phyloP scores from a whole-genome alignment of 1,284 basidiomycete species.

The Trichosporon sp. region DNA sequence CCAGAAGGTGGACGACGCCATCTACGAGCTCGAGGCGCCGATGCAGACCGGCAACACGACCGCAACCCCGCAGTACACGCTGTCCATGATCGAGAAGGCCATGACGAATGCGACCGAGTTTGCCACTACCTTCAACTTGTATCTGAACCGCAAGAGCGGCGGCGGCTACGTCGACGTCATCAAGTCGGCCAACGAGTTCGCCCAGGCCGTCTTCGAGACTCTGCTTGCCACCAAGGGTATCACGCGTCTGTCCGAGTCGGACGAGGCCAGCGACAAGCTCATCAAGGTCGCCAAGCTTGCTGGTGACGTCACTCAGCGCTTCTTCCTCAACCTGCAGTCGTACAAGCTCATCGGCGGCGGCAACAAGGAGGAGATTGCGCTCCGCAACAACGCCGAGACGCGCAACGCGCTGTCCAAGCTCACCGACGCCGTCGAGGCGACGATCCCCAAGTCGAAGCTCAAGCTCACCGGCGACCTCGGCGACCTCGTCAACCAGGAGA shows the following conservation, averaged over 20 bases:
- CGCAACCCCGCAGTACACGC: slow-evolving; percentile 94
- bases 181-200: slow-evolving; percentile 93
- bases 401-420: slow-evolving; percentile 75
- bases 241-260: slow-evolving; percentile 82
- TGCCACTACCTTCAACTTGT: slow-evolving; percentile 87
- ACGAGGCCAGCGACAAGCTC: slow-evolving; percentile 87
- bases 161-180: slow-evolving; percentile 93
- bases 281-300: slow-evolving; percentile 76
- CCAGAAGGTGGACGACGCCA: slow-evolving; percentile 92
- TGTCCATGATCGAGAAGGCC: slow-evolving; percentile 98
- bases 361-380: slow-evolving; percentile 79
- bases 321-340: slow-evolving; percentile 94
- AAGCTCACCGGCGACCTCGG: slow-evolving; percentile 87
- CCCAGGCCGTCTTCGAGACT: slow-evolving; percentile 87
- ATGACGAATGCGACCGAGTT: slow-evolving; percentile 92
- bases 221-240: slow-evolving; percentile 92
- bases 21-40: slow-evolving; percentile 96
- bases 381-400: slow-evolving; percentile 83
- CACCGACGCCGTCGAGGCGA: slow-evolving; percentile 77
- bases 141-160: slow-evolving; percentile 79
- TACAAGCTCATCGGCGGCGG: slow-evolving; percentile 76
- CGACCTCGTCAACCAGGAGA: slow-evolving; percentile 93
- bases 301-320: slow-evolving; percentile 81
- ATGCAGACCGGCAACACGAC: slow-evolving; percentile 89
- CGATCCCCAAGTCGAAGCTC: slow-evolving; percentile 80